These are phyloP conservation scores for Fusarium sp. DNA, from an alignment of 2,329 filamentous ascomycete genomes.

Conservation along the genomic window DNA sequence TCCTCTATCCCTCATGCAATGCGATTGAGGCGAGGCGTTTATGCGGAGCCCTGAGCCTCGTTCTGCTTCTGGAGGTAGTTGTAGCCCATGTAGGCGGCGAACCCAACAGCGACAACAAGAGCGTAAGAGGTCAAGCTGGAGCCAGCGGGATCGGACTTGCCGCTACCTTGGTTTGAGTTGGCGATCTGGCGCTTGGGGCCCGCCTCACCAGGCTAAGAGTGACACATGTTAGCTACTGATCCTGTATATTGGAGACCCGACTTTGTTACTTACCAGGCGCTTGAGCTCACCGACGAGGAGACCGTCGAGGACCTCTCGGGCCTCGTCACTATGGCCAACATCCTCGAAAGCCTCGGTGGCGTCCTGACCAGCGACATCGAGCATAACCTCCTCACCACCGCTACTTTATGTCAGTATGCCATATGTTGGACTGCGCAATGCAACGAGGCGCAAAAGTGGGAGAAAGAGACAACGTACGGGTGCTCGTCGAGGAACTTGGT, in stretches of 20 bases:
- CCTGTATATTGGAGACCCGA: not conserved
- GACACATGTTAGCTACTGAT: slow-evolving; percentile 39
- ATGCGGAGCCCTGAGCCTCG: slow-evolving; percentile 43
- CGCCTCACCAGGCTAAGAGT: slow-evolving; percentile 77
- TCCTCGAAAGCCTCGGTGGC: slow-evolving; percentile 98
- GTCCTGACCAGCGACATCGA: slow-evolving; percentile 96
- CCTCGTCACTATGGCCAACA: slow-evolving; percentile 98
- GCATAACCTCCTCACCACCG: slow-evolving; percentile 96
- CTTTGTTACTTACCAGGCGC: slow-evolving; percentile 71
- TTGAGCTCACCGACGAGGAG: slow-evolving; percentile 82
- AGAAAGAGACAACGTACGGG: slow-evolving; percentile 68
- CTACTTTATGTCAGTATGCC: slow-evolving; percentile 58
- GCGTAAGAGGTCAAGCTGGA: slow-evolving; percentile 85
- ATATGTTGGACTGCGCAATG: slow-evolving; percentile 1
- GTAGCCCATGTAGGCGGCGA: slow-evolving; percentile 82
- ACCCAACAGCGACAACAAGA: slow-evolving; percentile 80
- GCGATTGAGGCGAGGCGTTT: slow-evolving; percentile 40
- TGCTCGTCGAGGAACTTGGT: slow-evolving; percentile 96
- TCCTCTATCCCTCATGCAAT: slow-evolving; percentile 21
- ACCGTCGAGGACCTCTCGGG: slow-evolving; percentile 88
- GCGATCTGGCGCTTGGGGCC: slow-evolving; percentile 66
- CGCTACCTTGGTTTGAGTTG: slow-evolving; percentile 61
- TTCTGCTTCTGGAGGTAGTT: slow-evolving; percentile 79
- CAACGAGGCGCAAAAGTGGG: slow-evolving; percentile 2
- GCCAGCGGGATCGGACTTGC: slow-evolving; percentile 61